phyloP scores from a whole-genome alignment of 148 eudicot genomes.

The Camellia sinensis region DNA sequence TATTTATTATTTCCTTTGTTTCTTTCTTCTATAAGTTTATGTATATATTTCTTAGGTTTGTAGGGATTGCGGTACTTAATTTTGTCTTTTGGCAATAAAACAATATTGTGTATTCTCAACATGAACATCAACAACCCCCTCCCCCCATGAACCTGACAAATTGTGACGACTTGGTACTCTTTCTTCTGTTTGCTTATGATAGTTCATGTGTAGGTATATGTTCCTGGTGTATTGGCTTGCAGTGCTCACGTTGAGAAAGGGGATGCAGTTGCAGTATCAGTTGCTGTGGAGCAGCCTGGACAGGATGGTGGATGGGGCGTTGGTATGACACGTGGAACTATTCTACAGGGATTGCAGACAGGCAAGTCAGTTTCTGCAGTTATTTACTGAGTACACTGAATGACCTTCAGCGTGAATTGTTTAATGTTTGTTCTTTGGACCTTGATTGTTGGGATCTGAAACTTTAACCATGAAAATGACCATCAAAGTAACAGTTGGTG shows the following conservation, averaged over 20 bases:
- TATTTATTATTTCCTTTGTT: slow-evolving; percentile 1
- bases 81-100: background rate
- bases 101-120: background rate
- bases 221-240: slow-evolving; percentile 95
- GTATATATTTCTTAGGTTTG: background rate
- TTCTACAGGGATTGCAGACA: slow-evolving; percentile 62
- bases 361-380: slow-evolving; percentile 30
- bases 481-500: background rate
- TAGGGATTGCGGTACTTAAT: background rate
- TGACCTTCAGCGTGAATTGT: background rate
- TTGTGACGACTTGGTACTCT: background rate
- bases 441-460: slow-evolving; percentile 1
- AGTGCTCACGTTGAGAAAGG: slow-evolving; percentile 92
- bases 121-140: too few species aligned
- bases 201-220: slow-evolving; percentile 48
- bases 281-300: slow-evolving; percentile 67
- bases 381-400: background rate
- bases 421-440: background rate
- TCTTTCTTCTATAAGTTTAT: background rate
- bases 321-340: slow-evolving; percentile 85
- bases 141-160: background rate
- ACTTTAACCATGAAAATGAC: background rate
- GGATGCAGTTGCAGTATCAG: slow-evolving; percentile 90
- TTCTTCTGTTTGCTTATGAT: slow-evolving; percentile 20
- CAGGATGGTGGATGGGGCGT: slow-evolving; percentile 70